Conservation (phyloP, 352 stramenopile genomes). For the Globisporangium sylvaticum region DNA sequence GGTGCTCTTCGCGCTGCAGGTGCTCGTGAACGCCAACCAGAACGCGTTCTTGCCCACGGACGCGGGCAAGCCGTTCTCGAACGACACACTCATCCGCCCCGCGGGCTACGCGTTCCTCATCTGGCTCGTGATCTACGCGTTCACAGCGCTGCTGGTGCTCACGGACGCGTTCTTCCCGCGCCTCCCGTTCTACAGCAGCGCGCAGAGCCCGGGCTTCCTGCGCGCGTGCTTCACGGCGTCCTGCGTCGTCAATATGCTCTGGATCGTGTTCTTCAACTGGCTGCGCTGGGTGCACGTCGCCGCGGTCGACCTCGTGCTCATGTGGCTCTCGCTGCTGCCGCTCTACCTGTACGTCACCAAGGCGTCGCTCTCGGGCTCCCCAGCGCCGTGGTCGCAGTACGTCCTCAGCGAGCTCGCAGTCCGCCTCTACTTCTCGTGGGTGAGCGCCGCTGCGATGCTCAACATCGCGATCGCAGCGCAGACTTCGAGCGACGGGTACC, state of each 20-base stretch:
- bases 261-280: slow-evolving; percentile 22
- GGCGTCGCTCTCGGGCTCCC: slow-evolving; percentile 25
- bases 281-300: slow-evolving; percentile 28
- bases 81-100: slow-evolving; percentile 11
- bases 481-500: slow-evolving; percentile 23
- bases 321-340: slow-evolving; percentile 52
- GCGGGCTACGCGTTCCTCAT: slow-evolving; percentile 42
- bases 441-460: slow-evolving; percentile 42
- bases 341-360: slow-evolving; percentile 62
- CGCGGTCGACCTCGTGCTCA: slow-evolving; percentile 42
- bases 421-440: slow-evolving; percentile 64
- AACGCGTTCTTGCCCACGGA: slow-evolving; percentile 32
- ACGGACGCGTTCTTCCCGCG: slow-evolving; percentile 18
- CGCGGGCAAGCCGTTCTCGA: not conserved
- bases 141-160: slow-evolving; percentile 22
- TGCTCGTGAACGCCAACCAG: slow-evolving; percentile 35
- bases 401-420: slow-evolving; percentile 56
- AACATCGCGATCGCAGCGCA: slow-evolving; percentile 54
- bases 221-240: slow-evolving; percentile 18
- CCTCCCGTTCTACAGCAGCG: slow-evolving; percentile 16
- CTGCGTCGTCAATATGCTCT: slow-evolving; percentile 19
- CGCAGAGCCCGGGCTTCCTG: slow-evolving; percentile 5
- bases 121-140: slow-evolving; percentile 52
- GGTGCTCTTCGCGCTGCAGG: slow-evolving; percentile 47
- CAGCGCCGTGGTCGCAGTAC: slow-evolving; percentile 43